phyloP scores from a whole-genome alignment of 192 early-diverging fungal genomes.

The Linnemannia schmuckeri region DNA sequence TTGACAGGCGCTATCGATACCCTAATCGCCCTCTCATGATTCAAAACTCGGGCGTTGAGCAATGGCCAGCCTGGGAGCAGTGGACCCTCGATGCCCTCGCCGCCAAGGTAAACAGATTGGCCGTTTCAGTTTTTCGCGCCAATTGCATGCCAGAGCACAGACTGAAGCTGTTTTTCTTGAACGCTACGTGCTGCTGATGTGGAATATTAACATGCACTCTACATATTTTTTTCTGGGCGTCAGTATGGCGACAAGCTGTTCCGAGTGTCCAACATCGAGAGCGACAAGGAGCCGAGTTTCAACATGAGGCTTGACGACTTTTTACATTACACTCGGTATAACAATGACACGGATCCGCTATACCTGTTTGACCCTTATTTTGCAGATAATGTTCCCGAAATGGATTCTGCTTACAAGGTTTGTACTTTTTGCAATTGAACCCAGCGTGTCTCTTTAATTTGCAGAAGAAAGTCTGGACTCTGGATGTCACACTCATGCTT shows the following conservation, averaged over 20 bases:
- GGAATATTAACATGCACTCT: background rate
- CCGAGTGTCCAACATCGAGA: constrained; percentile 53
- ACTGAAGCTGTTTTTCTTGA: background rate
- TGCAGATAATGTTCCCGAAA: constrained; percentile 45
- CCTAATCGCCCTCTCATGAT: constrained; percentile 56
- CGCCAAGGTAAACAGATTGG: constrained; percentile 22
- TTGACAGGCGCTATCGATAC: constrained; percentile 45
- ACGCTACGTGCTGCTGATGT: background rate
- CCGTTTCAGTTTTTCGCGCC: background rate
- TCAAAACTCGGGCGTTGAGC: constrained; percentile 53
- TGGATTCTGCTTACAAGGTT: constrained; percentile 55
- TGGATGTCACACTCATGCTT: background rate
- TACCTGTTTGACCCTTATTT: constrained; percentile 64
- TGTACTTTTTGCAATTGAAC: background rate
- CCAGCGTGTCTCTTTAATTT: no score
- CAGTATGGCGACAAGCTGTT: constrained; percentile 54
- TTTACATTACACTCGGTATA: constrained; percentile 44
- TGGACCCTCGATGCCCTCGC: constrained; percentile 50
- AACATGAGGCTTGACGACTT: constrained; percentile 47
- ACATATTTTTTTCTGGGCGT: background rate
- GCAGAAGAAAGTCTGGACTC: no score
- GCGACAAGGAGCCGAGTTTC: constrained; percentile 36
- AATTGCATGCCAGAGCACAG: background rate
- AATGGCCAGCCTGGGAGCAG: constrained; percentile 57
- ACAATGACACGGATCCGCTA: constrained; percentile 58